Base-by-base conservation (phyloP, 805 yeast genomes). In the Jamesozyma spencerorum region DNA sequence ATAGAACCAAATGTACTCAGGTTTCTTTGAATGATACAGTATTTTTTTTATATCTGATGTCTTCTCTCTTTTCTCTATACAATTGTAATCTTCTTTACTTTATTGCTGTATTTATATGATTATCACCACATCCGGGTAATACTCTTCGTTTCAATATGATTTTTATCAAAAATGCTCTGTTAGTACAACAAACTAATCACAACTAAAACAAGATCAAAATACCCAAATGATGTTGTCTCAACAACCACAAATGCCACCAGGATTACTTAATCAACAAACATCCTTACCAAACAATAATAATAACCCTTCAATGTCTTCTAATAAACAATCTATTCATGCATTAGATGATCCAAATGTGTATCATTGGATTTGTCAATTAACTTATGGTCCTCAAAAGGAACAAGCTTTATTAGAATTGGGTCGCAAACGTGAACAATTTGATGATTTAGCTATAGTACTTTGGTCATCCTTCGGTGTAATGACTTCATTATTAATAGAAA, bases 381-480 rank as follows among this genome's bases (percentile, higher is more conserved):
- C 86, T 30, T 81, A 86, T 44, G 97, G 97, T 1, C 84, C 88
- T 20, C 84, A 84, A 53, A 79, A 94, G 53, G 98, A 92, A 54
- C 85, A 90, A 54, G 97, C 98, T 2, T 69, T 90, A 40, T 66
- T 88, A 49, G 97, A 88, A 58, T 69, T 90, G 34, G 97, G 97
- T 8, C 85, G 92, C 58, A 88, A 88, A 55, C 72, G 98, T 47
- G 98, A 90, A 57, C 87, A 86, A 55, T 90, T 85, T 57, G 97
- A 87, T 43, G 97, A 90, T 58, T 70, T 90, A 43, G 97, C 97
- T 0, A 62, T 87, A 31, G 94, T 90, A 4, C 66, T 90, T 43
- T 90, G 98, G 98, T 81, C 90, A 53, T 85, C 96, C 3, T 88
- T 83, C 63, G 98, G 97, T 24, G 97, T 90, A 11, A 87, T 92